phyloP scores from a whole-genome alignment of 441 rosid species.

The Aleurites moluccanus region DNA sequence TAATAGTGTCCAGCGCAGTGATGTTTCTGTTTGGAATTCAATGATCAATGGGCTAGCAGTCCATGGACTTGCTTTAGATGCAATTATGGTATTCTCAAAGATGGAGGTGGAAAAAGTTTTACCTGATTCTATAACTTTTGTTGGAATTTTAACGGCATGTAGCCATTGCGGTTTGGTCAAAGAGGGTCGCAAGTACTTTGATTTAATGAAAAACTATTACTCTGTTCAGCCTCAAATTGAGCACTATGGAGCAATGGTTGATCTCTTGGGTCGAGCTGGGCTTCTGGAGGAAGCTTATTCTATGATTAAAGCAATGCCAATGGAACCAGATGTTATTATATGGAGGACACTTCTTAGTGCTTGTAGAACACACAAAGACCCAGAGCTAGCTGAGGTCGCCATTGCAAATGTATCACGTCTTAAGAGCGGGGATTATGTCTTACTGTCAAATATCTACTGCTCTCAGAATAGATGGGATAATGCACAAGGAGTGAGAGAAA shows the following conservation, averaged over 20 bases:
- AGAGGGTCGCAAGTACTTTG: conserved; percentile 57
- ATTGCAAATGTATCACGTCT: conserved; percentile 55
- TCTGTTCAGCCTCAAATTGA: conserved; percentile 54
- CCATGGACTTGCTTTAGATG: conserved; percentile 70
- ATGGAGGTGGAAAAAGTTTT: conserved; percentile 51
- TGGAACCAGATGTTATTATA: conserved; percentile 70
- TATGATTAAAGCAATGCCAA: conserved; percentile 61
- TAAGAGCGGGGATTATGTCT: conserved; percentile 64
- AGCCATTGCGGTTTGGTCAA: conserved; percentile 73
- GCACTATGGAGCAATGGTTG: conserved; percentile 86
- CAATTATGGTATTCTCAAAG: conserved; percentile 44
- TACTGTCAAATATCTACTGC: conserved; percentile 78
- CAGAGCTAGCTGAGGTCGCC: conserved; percentile 69
- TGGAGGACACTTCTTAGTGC: conserved; percentile 92
- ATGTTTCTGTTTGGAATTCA: conserved; percentile 79
- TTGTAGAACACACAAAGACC: conserved; percentile 70
- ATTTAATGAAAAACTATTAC: conserved; percentile 47
- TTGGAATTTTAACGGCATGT: conserved; percentile 67
- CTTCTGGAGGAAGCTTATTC: conserved; percentile 57
- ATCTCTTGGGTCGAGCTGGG: conserved; percentile 85
- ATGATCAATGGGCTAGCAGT: conserved; percentile 72
- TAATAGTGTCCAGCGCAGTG: conserved; percentile 30
- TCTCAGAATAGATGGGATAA: conserved; percentile 64
- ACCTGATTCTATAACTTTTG: conserved; percentile 72
- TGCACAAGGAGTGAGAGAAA: conserved; percentile 43